Conservation (phyloP, 2,329 filamentous ascomycete genomes). For the Alternaria infectoria region DNA sequence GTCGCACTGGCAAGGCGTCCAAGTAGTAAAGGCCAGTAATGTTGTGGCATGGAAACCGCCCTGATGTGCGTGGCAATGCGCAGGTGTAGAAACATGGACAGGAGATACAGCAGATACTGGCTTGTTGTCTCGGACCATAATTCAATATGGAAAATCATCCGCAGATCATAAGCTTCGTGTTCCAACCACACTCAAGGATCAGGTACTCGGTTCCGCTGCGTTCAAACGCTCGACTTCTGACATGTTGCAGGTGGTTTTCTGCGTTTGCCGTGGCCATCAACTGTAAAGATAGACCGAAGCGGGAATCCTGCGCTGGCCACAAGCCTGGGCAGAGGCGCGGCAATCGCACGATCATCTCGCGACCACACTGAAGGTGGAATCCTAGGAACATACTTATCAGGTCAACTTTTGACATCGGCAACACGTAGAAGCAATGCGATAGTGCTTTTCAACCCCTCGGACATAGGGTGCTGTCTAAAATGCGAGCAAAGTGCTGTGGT, state of each 20-base stretch:
- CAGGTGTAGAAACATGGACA: neutral
- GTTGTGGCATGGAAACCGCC: neutral
- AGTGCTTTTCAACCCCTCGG: neutral
- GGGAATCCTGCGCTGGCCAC: conserved; percentile 1
- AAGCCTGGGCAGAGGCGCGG: conserved; percentile 24
- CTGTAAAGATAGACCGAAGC: conserved; percentile 13
- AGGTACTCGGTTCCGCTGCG: neutral
- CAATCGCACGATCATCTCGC: conserved; percentile 13
- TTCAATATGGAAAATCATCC: neutral
- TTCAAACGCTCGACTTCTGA: neutral
- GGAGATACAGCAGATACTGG: neutral
- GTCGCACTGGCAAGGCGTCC: conserved; percentile 4
- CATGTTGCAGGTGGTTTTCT: neutral
- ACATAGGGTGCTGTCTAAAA: neutral
- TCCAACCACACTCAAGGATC: neutral
- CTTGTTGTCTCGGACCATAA: neutral
- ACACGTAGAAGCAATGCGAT: neutral
- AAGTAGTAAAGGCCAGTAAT: conserved; percentile 2
- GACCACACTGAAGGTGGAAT: neutral
- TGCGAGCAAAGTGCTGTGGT: neutral
- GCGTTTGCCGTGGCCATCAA: conserved; percentile 1
- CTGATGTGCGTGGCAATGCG: neutral
- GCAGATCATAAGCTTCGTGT: neutral
- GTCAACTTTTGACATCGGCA: neutral
- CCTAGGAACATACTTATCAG: neutral